phyloP scores from a whole-genome alignment of 1,284 basidiomycete genomes.

The Moesziomyces sp. region DNA sequence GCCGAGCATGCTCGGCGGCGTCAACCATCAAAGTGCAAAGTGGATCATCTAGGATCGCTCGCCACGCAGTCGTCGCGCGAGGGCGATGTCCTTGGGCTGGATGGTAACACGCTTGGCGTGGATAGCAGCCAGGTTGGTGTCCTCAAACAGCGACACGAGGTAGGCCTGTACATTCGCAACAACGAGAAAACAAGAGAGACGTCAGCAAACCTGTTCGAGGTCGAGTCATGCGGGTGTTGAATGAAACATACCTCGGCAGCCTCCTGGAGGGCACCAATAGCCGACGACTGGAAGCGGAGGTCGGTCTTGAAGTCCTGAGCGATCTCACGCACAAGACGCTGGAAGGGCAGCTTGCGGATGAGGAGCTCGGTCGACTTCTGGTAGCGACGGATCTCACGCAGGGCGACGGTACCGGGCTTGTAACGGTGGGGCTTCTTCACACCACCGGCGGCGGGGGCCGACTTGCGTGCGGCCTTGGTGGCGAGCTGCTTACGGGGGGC shows the following conservation, averaged over 20 bases:
- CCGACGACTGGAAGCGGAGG: conserved; percentile 74
- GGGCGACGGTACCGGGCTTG: conserved; percentile 67
- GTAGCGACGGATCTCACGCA: conserved; percentile 68
- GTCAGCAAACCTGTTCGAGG: no score
- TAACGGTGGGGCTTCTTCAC: conserved; percentile 68
- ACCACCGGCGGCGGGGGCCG: conserved; percentile 67
- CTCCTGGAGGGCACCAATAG: conserved; percentile 77
- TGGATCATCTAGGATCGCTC: conserved; percentile 58
- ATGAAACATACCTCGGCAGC: conserved; percentile 72
- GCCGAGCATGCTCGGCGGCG: neutral
- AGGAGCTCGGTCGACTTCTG: conserved; percentile 68
- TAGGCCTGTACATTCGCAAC: conserved; percentile 67
- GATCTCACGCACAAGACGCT: conserved; percentile 78
- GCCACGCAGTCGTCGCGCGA: conserved; percentile 67
- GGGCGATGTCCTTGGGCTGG: conserved; percentile 67
- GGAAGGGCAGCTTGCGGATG: conserved; percentile 71
- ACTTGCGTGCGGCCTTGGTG: conserved; percentile 68
- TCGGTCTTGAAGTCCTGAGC: conserved; percentile 84
- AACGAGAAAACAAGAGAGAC: no score
- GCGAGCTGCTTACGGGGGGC: conserved; percentile 68
- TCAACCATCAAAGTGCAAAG: conserved; percentile 14
- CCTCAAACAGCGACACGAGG: conserved; percentile 68
- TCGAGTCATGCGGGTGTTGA: no score
- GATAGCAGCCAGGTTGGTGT: conserved; percentile 67
- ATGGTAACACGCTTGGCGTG: conserved; percentile 68